Conservation (phyloP, 495 filamentous ascomycete genomes). For the Penicillium lagena region DNA sequence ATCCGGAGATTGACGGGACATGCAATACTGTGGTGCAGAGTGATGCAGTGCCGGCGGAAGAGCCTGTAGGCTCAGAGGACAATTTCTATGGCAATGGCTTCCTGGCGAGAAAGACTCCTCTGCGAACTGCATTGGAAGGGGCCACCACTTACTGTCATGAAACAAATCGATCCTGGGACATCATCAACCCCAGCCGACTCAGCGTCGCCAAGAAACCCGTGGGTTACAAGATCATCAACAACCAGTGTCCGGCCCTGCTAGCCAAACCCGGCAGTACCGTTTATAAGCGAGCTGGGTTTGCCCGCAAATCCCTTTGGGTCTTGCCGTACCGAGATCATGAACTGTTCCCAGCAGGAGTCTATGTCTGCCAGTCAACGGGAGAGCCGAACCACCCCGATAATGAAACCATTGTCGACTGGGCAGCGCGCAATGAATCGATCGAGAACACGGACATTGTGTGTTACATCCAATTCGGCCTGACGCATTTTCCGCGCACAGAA, state of each 20-base stretch:
- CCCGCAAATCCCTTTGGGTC: conserved; percentile 32
- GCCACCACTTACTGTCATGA: conserved; percentile 40
- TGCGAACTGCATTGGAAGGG: conserved; percentile 34
- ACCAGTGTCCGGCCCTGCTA: conserved; percentile 24
- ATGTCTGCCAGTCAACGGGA: conserved; percentile 36
- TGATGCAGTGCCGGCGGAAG: conserved; percentile 33
- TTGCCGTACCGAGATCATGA: conserved; percentile 35
- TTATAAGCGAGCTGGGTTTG: conserved; percentile 32
- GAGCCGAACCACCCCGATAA: conserved; percentile 27
- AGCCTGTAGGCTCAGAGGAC: conserved; percentile 19
- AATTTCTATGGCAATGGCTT: conserved; percentile 45
- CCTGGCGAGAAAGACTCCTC: conserved; percentile 36
- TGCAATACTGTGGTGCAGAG: conserved; percentile 43
- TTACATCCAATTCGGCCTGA: conserved; percentile 54
- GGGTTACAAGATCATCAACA: conserved; percentile 35
- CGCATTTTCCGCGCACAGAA: conserved; percentile 50
- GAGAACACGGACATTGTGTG: conserved; percentile 49
- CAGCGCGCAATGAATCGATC: conserved; percentile 45
- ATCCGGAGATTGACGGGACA: conserved; percentile 47
- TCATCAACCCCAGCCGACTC: conserved; percentile 37
- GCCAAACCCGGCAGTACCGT: conserved; percentile 31
- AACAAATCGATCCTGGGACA: conserved; percentile 41
- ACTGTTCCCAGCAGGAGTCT: conserved; percentile 43
- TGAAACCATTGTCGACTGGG: conserved; percentile 32
- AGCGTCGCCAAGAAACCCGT: conserved; percentile 35